Base-by-base conservation (phyloP, 768 basidiomycete genomes). In the Termitomyces sp. region DNA sequence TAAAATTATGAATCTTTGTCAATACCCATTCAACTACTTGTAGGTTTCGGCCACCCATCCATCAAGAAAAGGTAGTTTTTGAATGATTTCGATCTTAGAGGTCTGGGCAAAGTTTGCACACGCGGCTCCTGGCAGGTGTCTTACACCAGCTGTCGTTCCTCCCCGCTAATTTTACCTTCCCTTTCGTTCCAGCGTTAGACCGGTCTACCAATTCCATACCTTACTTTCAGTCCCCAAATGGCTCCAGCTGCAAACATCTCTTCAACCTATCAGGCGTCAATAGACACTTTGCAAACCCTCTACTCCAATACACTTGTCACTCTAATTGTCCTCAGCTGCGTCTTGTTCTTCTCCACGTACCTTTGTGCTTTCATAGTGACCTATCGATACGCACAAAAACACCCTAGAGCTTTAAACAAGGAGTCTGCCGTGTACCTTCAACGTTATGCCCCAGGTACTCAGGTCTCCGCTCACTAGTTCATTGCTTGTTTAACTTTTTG, bases 401-500 rank as follows among this genome's bases (percentile, higher is more conserved):
- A 79, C 52, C 81, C 79, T 30, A 74, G 72, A 45, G 74, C 79
- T 1, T 62, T 83, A 55, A 82, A 81, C 61, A 85, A 84, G 65
- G 64, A 70, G 11, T 77, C 77, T 44, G 78, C 81, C 3, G 66
- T 77, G 32, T 69, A 67, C 41, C 63, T 80, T 38, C 78, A 79
- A 63, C 74, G 75, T 59, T 86, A 79, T 64, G 79, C 78, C 9
- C 81, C 85, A 62, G 69, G 85, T 82, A 41, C 8, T 40, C 18
- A 66, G 59, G 77, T 71, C 33, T 30, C 18, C 0, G 18, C 16
- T 13, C 18, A 3, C n/a, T 28, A 41, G n/a, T 4, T 52, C 13
- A n/a, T 20, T 20, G 26, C 26, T 14, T 30, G n/a, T 30, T 28
- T 52, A 1, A 41, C 10, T 40, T 28, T 3, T 2, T 41, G 5